Percentiles rank a stretch among this genome's conserved stretches.
phyloP scores from a whole-genome alignment of 2,329 filamentous ascomycete species.

The Gaeumannomyces sp. region DNA sequence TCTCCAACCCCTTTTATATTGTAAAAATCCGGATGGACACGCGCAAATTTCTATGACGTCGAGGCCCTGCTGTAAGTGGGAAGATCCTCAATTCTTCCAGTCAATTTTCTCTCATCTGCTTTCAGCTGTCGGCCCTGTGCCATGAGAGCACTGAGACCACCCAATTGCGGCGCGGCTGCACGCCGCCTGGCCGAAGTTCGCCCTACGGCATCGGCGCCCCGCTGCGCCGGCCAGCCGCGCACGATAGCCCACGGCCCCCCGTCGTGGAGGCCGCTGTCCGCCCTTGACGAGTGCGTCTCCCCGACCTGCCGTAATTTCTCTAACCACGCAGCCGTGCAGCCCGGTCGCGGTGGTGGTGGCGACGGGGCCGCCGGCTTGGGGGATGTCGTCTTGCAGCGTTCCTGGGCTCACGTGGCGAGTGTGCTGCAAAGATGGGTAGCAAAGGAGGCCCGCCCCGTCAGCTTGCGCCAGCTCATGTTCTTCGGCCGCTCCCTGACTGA shows the following conservation, averaged over 20 bases:
- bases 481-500: constrained; percentile 93
- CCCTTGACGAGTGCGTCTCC: constrained; percentile 54
- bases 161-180: background rate
- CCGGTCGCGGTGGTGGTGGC: background rate
- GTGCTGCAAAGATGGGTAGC: constrained; percentile 70
- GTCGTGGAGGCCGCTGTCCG: constrained; percentile 57
- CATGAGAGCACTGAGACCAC: background rate
- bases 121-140: background rate
- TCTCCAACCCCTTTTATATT: background rate
- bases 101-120: background rate
- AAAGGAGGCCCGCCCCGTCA: constrained; percentile 89
- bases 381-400: background rate
- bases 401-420: background rate
- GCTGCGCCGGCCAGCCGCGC: background rate
- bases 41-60: background rate
- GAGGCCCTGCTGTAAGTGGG: background rate
- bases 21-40: background rate
- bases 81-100: too few relatives aligned
- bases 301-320: background rate
- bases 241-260: constrained; percentile 1
- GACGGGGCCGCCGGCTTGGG: too few relatives aligned
- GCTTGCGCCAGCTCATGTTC: constrained; percentile 90
- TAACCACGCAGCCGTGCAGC: background rate
- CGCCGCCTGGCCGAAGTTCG: background rate
- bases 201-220: background rate